These are phyloP conservation scores for Rhizopogon salebrosus DNA, from an alignment of 768 basidiomycete genomes.

Conservation along the genomic window DNA sequence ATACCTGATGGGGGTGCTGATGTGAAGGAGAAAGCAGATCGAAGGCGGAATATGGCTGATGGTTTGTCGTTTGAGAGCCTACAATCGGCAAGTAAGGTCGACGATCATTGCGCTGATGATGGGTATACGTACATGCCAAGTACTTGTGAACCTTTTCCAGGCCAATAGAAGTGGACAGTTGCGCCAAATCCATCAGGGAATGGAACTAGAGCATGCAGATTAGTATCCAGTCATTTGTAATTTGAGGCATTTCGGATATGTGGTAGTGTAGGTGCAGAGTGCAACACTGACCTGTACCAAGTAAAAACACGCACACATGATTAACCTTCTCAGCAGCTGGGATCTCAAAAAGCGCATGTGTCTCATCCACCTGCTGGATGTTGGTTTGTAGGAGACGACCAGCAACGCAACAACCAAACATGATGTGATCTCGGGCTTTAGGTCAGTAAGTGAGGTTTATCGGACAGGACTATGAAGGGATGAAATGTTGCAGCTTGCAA, in stretches of 20 bases:
- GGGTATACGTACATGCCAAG: slow-evolving; percentile 65
- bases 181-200: slow-evolving; percentile 84
- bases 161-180: slow-evolving; percentile 83
- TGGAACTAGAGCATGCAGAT: slow-evolving; percentile 40
- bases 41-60: slow-evolving; percentile 81
- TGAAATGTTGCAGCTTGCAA: neutral
- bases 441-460: neutral
- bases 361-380: slow-evolving; percentile 75
- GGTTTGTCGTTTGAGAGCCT: slow-evolving; percentile 91
- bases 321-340: slow-evolving; percentile 69
- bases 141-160: slow-evolving; percentile 80
- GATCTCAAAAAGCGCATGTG: slow-evolving; percentile 77
- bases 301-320: slow-evolving; percentile 79
- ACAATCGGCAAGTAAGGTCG: neutral
- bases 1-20: slow-evolving; percentile 26
- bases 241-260: slow-evolving; percentile 62
- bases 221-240: slow-evolving; percentile 47
- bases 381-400: slow-evolving; percentile 78
- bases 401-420: slow-evolving; percentile 81
- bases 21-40: slow-evolving; percentile 50
- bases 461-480: neutral
- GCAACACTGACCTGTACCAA: slow-evolving; percentile 59
- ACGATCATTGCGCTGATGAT: neutral
- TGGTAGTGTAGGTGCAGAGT: neutral
- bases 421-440: slow-evolving; percentile 16